Evolutionary conservation across 495 filamentous ascomycete genomes (phyloP).

Genomic region (Xylona heveae): DNA sequence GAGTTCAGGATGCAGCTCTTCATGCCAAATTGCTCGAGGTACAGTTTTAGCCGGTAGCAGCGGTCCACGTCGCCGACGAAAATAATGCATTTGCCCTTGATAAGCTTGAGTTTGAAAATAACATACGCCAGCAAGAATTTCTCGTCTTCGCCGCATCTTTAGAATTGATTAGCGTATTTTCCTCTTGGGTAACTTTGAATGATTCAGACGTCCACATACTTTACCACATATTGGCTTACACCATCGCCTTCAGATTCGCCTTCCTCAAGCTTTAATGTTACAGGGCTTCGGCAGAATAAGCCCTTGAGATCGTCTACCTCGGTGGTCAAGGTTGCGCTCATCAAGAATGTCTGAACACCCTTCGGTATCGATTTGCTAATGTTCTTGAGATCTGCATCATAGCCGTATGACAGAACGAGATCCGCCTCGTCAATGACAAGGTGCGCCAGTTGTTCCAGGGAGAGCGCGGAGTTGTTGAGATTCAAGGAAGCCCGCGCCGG

Average conservation of each 20-base stretch:
- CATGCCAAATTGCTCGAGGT: slow-evolving; percentile 90
- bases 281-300: slow-evolving; percentile 69
- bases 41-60: slow-evolving; percentile 85
- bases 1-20: slow-evolving; percentile 88
- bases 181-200: background rate
- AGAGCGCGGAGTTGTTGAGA: slow-evolving; percentile 44
- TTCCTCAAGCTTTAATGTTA: slow-evolving; percentile 55
- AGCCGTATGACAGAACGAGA: slow-evolving; percentile 83
- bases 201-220: slow-evolving; percentile 20
- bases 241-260: slow-evolving; percentile 47
- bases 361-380: slow-evolving; percentile 57
- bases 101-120: slow-evolving; percentile 81
- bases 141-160: slow-evolving; percentile 76
- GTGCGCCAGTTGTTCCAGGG: slow-evolving; percentile 45
- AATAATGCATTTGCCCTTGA: slow-evolving; percentile 87
- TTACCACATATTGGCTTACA: slow-evolving; percentile 72
- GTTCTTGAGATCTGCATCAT: slow-evolving; percentile 68
- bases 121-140: slow-evolving; percentile 89
- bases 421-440: slow-evolving; percentile 93
- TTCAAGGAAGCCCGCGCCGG: slow-evolving; percentile 56
- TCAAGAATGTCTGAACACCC: slow-evolving; percentile 74
- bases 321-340: slow-evolving; percentile 75
- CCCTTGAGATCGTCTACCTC: slow-evolving; percentile 73
- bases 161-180: slow-evolving; percentile 3
- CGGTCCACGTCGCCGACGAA: slow-evolving; percentile 89